Evolutionary conservation across 2,329 filamentous ascomycete genomes (phyloP).

Genomic region (Ceratocystis lukuohia): DNA sequence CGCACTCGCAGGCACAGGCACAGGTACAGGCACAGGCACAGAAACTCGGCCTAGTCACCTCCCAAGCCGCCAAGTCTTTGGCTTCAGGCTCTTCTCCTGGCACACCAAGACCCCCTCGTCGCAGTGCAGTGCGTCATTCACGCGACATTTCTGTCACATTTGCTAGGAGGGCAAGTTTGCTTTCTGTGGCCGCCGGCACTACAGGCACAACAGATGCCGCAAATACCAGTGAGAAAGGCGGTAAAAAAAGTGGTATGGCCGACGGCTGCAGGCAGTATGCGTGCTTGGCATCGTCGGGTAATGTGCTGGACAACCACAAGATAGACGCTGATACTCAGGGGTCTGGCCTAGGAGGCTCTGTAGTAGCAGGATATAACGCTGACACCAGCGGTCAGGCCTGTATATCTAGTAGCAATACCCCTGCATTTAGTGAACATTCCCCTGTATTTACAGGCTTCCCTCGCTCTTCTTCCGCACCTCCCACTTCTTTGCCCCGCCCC

Average conservation of each 20-base stretch:
- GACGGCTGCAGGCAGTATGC: neutral
- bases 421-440: neutral
- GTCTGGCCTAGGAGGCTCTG: too few species aligned
- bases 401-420: neutral
- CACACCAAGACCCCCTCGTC: neutral
- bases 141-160: neutral
- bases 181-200: neutral
- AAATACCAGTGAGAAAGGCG: neutral
- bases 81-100: neutral
- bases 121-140: slow-evolving; percentile 1
- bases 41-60: neutral
- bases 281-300: neutral
- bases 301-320: slow-evolving; percentile 4
- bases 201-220: too few species aligned
- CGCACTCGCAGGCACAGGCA: too few species aligned
- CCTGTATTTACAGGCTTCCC: neutral
- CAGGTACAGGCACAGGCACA: too few species aligned
- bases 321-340: neutral
- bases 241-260: neutral
- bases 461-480: neutral
- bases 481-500: neutral
- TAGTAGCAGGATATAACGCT: too few species aligned
- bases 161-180: neutral
- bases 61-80: neutral
- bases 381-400: neutral